Conservation (phyloP, 192 early-diverging fungal genomes). For the Coemansia sp. region DNA sequence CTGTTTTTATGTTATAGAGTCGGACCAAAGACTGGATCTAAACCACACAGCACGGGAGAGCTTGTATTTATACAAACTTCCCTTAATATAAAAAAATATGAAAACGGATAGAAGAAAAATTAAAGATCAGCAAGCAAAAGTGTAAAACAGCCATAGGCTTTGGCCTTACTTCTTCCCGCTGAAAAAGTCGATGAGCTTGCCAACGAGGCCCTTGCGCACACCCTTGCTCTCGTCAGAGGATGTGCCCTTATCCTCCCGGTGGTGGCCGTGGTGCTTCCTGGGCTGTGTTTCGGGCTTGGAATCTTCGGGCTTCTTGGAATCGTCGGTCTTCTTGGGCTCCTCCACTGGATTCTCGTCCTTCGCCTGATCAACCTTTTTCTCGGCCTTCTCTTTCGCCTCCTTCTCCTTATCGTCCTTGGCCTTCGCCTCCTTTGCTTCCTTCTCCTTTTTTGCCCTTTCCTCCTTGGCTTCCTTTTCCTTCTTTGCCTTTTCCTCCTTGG, state of each 20-base stretch:
- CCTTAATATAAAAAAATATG: background rate
- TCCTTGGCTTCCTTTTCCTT: constrained; percentile 9
- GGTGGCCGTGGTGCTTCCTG: constrained; percentile 44
- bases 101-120: constrained; percentile 2
- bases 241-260: constrained; percentile 33
- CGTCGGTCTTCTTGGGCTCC: constrained; percentile 3
- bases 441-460: constrained; percentile 12
- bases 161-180: constrained; percentile 38
- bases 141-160: background rate
- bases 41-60: too few species aligned
- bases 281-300: background rate
- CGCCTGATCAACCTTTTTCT: background rate
- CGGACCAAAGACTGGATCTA: too few species aligned
- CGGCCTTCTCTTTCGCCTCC: constrained; percentile 8
- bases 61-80: too few species aligned
- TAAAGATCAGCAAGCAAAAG: background rate
- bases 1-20: too few species aligned
- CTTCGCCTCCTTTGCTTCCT: constrained; percentile 17
- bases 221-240: constrained; percentile 31
- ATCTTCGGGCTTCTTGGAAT: constrained; percentile 2
- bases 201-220: constrained; percentile 49
- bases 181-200: constrained; percentile 53
- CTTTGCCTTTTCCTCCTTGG: constrained; percentile 19
- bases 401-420: constrained; percentile 13
- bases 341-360: constrained; percentile 14